phyloP scores from a whole-genome alignment of 78 protist genomes.

The Dictyostelium intermedium region DNA sequence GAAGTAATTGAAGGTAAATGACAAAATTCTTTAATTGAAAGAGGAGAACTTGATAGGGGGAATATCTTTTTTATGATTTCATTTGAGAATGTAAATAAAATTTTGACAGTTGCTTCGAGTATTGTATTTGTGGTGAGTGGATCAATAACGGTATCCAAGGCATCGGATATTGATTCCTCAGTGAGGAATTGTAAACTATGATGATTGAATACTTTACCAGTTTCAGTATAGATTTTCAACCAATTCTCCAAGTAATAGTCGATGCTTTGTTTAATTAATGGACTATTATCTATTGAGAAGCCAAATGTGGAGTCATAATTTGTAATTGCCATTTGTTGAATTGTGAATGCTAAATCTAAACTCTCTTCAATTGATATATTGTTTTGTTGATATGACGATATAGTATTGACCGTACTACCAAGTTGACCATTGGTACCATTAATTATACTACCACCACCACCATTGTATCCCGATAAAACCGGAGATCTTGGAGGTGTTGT shows the following conservation, averaged over 20 bases:
- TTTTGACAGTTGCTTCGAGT: constrained; percentile 10
- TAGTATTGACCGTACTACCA: background rate
- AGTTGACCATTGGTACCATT: background rate
- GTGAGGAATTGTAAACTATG: background rate
- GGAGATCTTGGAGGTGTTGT: constrained; percentile 10
- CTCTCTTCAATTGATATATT: constrained; percentile 35
- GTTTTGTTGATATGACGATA: background rate
- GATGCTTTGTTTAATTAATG: constrained; percentile 16
- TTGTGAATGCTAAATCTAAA: constrained; percentile 27
- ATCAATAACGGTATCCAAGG: constrained; percentile 25
- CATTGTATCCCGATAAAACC: background rate
- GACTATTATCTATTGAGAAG: constrained; percentile 46
- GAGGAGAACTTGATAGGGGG: background rate
- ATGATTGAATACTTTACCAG: constrained; percentile 22
- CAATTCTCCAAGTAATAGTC: constrained; percentile 44
- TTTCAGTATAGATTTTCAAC: background rate
- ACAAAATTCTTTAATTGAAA: constrained; percentile 13
- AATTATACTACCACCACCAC: background rate
- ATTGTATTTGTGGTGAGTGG: constrained; percentile 13
- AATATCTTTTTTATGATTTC: constrained; percentile 10
- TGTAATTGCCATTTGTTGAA: constrained; percentile 38
- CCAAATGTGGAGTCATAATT: constrained; percentile 56
- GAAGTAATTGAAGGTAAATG: background rate
- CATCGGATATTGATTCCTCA: constrained; percentile 45
- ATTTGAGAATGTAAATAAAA: background rate